A percentile compares a stretch with the other conserved stretches of the same genome.
These are phyloP conservation scores for Colletotrichum sp. DNA, from an alignment of 2,329 filamentous ascomycete genomes.

Conservation along the genomic window DNA sequence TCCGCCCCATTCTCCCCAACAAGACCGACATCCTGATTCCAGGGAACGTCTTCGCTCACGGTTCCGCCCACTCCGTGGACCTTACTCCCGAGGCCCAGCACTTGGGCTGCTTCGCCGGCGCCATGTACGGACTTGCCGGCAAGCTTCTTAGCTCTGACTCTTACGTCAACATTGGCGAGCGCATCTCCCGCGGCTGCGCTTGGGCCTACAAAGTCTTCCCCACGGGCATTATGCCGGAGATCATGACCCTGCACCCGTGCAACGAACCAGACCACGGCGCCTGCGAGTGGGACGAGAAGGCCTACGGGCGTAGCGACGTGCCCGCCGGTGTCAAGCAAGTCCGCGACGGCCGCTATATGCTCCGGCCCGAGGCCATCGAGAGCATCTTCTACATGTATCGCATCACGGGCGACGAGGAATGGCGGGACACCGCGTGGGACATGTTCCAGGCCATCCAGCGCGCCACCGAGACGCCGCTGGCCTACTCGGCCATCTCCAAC, in stretches of 20 bases:
- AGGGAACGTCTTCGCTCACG: constrained; percentile 39
- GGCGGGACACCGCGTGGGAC: constrained; percentile 50
- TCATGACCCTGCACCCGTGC: constrained; percentile 42
- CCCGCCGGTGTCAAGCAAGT: constrained; percentile 64
- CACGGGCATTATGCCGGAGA: constrained; percentile 61
- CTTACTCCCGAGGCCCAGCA: constrained; percentile 54
- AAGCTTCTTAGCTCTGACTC: constrained; percentile 56
- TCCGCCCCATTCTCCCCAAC: constrained; percentile 67
- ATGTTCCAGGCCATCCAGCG: constrained; percentile 50
- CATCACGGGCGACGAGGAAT: constrained; percentile 48
- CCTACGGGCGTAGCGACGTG: constrained; percentile 31
- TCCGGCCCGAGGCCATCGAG: constrained; percentile 58
- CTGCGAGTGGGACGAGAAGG: constrained; percentile 36
- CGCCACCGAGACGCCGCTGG: constrained; percentile 47
- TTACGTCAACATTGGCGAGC: constrained; percentile 50
- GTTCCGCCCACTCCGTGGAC: constrained; percentile 27
- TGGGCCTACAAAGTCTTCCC: constrained; percentile 58
- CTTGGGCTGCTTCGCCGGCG: constrained; percentile 69
- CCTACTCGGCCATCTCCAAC: constrained; percentile 43
- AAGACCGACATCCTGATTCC: constrained; percentile 66
- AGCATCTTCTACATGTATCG: constrained; percentile 58
- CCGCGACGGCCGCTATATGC: constrained; percentile 46
- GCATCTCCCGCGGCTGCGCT: constrained; percentile 56
- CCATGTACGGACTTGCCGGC: constrained; percentile 67
- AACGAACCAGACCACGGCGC: constrained; percentile 31